These are phyloP conservation scores for Conticribra guillardii DNA, from an alignment of 108 stramenopile genomes.

Conservation along the genomic window DNA sequence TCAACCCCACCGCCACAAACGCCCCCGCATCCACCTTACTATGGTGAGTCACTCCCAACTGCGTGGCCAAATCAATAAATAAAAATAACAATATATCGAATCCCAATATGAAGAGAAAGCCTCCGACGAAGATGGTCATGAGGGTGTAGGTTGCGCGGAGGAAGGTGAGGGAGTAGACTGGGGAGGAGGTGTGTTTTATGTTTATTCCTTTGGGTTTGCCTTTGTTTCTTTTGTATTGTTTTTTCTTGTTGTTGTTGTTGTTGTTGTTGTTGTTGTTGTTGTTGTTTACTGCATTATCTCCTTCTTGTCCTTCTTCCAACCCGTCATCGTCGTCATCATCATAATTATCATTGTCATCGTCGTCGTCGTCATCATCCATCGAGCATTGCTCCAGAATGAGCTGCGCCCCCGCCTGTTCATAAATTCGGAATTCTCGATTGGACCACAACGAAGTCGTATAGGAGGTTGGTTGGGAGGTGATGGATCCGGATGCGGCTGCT, in stretches of 20 bases:
- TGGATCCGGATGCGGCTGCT: background rate
- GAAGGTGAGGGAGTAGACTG: background rate
- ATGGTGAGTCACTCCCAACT: constrained; percentile 20
- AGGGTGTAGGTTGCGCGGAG: constrained; percentile 40
- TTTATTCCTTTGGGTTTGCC: background rate
- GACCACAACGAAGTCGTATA: no score
- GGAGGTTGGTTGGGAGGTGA: no score
- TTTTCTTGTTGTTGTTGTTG: no score
- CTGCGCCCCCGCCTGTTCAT: constrained; percentile 28
- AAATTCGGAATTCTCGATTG: constrained; percentile 19
- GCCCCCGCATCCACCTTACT: background rate
- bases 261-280: no score
- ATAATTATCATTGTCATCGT: background rate
- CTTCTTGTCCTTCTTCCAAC: background rate
- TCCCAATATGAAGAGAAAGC: constrained; percentile 47
- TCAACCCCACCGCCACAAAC: constrained; percentile 20
- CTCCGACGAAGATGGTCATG: constrained; percentile 39
- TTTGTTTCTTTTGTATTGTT: no score
- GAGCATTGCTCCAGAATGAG: constrained; percentile 36
- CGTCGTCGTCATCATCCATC: constrained; percentile 15
- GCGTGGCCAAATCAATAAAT: constrained; percentile 43
- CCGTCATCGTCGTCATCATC: background rate
- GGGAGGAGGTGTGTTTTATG: background rate
- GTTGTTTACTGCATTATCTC: no score
- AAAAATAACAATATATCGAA: constrained; percentile 39